These are phyloP conservation scores for Coemansia sp. DNA, from an alignment of 192 early-diverging fungal genomes.

Conservation along the genomic window DNA sequence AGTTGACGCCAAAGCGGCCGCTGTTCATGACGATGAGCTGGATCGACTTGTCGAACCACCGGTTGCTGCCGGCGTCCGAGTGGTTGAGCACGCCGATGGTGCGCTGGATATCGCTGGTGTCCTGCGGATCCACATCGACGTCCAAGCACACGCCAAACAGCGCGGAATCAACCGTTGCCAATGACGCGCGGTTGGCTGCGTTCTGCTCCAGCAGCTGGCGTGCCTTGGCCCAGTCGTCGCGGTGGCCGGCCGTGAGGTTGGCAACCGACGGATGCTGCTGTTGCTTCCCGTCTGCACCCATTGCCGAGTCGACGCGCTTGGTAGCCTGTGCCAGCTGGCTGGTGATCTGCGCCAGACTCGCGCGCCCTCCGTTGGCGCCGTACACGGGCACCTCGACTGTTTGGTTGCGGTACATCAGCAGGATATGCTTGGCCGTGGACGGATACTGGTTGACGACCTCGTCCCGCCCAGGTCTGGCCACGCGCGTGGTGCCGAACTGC, in stretches of 20 bases:
- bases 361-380: constrained; percentile 63
- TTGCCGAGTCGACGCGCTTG: constrained; percentile 22
- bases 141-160: constrained; percentile 90
- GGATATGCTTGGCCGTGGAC: constrained; percentile 73
- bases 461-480: constrained; percentile 71
- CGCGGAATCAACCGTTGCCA: constrained; percentile 71
- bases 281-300: background rate
- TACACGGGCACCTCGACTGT: constrained; percentile 82
- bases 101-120: constrained; percentile 60
- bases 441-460: constrained; percentile 72
- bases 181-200: constrained; percentile 56
- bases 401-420: constrained; percentile 84
- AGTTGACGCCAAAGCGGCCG: constrained; percentile 89
- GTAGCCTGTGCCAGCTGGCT: constrained; percentile 28
- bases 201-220: constrained; percentile 53
- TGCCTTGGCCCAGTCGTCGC: constrained; percentile 83
- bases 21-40: constrained; percentile 82
- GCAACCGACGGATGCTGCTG: constrained; percentile 63
- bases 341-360: constrained; percentile 54
- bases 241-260: constrained; percentile 80
- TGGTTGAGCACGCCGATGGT: constrained; percentile 78
- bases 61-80: constrained; percentile 72
- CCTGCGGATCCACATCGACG: constrained; percentile 62
- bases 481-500: constrained; percentile 79
- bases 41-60: constrained; percentile 97